These are phyloP conservation scores for Colletotrichum sp. DNA, from an alignment of 2,329 filamentous ascomycete species.

Conservation along the genomic window DNA sequence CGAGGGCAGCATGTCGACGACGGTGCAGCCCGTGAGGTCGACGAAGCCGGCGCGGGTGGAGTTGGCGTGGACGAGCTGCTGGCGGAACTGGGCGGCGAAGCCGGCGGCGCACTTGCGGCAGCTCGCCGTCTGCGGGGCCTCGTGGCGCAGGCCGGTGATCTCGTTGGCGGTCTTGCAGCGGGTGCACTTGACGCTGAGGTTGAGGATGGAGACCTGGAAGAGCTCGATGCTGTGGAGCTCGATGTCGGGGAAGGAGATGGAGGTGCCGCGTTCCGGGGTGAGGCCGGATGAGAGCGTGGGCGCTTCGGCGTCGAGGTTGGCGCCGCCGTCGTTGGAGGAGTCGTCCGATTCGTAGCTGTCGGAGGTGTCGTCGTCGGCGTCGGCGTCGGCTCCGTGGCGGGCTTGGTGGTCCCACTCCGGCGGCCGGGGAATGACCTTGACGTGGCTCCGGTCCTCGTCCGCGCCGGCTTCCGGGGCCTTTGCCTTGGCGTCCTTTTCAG, in stretches of 20 bases:
- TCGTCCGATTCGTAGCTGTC: constrained; percentile 51
- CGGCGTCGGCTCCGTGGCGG: constrained; percentile 43
- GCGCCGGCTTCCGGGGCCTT: constrained; percentile 22
- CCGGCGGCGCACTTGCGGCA: constrained; percentile 65
- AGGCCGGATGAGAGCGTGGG: constrained; percentile 36
- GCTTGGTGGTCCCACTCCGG: constrained; percentile 75
- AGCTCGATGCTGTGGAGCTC: constrained; percentile 81
- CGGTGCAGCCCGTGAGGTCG: constrained; percentile 75
- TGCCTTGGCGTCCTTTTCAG: constrained; percentile 22
- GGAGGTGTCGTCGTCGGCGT: constrained; percentile 47
- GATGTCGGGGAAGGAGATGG: constrained; percentile 78
- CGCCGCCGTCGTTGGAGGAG: constrained; percentile 52
- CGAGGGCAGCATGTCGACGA: constrained; percentile 79
- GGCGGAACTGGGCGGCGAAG: constrained; percentile 62
- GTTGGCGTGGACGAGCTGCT: constrained; percentile 74
- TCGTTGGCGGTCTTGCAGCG: constrained; percentile 79
- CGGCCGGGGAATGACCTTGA: constrained; percentile 76
- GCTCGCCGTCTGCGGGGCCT: constrained; percentile 51
- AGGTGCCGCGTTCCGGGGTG: constrained; percentile 70
- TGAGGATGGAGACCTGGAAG: constrained; percentile 70
- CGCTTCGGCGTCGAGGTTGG: constrained; percentile 35
- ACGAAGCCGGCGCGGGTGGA: constrained; percentile 80
- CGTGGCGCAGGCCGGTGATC: constrained; percentile 67
- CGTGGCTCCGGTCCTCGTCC: constrained; percentile 62
- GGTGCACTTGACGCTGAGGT: constrained; percentile 76